Evolutionary conservation across 129 eudicot species (phyloP).

Genomic region (Helianthus annuus): DNA sequence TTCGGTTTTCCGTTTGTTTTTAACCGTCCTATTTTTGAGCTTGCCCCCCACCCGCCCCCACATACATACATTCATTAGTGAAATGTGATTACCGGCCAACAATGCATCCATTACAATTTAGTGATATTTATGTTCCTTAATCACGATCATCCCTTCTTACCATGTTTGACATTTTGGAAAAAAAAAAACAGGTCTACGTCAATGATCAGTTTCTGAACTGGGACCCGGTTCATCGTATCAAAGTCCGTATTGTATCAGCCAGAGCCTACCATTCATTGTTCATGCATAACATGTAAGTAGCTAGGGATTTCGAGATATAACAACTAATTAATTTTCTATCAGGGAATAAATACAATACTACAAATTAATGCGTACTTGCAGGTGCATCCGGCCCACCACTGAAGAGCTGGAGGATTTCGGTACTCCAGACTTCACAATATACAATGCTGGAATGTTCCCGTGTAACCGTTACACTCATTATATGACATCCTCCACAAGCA

Average conservation of each 20-base stretch:
- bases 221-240: slow-evolving; percentile 80
- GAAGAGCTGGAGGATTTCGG: slow-evolving; percentile 98
- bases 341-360: background rate
- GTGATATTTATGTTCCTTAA: too few relatives aligned
- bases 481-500: slow-evolving; percentile 99
- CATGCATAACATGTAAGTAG: slow-evolving; percentile 97
- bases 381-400: slow-evolving; percentile 98
- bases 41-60: too few relatives aligned
- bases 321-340: too few relatives aligned
- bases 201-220: slow-evolving; percentile 92
- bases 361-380: slow-evolving; percentile 41
- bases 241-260: slow-evolving; percentile 93
- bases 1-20: too few relatives aligned
- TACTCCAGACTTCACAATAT: slow-evolving; percentile 97
- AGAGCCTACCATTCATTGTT: slow-evolving; percentile 97
- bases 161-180: background rate
- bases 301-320: background rate
- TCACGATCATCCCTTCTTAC: background rate
- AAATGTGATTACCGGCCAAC: too few relatives aligned
- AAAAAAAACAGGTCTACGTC: slow-evolving; percentile 63
- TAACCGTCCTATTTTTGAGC: too few relatives aligned
- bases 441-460: slow-evolving; percentile 98
- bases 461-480: slow-evolving; percentile 98
- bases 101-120: too few relatives aligned
- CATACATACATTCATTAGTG: too few relatives aligned